phyloP scores from a whole-genome alignment of 2,329 filamentous ascomycete genomes.

The Hypoxylon sp. region DNA sequence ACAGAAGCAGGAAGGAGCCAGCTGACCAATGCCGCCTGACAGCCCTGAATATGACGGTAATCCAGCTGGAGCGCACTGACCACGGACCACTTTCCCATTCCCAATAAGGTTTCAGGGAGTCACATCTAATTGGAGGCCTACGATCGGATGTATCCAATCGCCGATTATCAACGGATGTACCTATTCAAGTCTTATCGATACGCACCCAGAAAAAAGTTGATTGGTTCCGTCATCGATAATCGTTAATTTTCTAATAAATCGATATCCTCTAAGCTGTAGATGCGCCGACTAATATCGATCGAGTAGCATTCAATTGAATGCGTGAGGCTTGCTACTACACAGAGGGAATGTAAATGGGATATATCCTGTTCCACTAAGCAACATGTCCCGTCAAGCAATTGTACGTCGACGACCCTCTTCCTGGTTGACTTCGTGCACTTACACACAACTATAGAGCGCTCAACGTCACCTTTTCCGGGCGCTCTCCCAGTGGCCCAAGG shows the following conservation, averaged over 20 bases:
- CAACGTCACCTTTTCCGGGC: constrained; percentile 65
- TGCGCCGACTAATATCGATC: constrained; percentile 30
- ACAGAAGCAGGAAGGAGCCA: constrained; percentile 32
- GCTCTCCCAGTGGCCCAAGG: constrained; percentile 73
- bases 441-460: constrained; percentile 56
- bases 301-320: constrained; percentile 16
- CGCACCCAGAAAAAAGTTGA: constrained; percentile 13
- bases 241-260: constrained; percentile 40
- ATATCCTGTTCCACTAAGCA: not conserved
- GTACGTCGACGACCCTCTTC: constrained; percentile 41
- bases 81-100: constrained; percentile 18
- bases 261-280: constrained; percentile 26
- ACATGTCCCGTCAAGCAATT: constrained; percentile 49
- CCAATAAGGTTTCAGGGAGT: constrained; percentile 18
- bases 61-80: constrained; percentile 21
- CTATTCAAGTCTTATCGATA: constrained; percentile 21
- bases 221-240: constrained; percentile 41
- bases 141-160: constrained; percentile 31
- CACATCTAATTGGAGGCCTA: constrained; percentile 37
- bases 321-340: constrained; percentile 1
- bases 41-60: not conserved
- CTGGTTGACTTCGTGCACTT: constrained; percentile 10
- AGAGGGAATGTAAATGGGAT: constrained; percentile 30
- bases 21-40: constrained; percentile 42
- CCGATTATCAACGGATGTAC: constrained; percentile 18